phyloP scores from a whole-genome alignment of 257 asterid genomes.

The Solanum lycopersicoides region DNA sequence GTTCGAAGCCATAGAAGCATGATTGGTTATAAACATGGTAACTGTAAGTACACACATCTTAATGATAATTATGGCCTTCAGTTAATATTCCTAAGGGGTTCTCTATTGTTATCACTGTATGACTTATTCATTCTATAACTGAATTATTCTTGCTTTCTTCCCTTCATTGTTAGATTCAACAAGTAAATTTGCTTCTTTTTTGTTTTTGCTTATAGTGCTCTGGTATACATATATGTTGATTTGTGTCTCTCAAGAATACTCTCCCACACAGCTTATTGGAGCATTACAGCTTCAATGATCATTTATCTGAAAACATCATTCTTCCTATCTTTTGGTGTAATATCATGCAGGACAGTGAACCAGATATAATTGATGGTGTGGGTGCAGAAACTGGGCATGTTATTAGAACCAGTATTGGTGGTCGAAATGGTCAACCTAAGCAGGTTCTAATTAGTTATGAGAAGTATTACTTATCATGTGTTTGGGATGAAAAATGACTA shows the following conservation, averaged over 20 bases:
- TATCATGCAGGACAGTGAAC: constrained; percentile 83
- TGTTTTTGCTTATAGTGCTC: neutral
- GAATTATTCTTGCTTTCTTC: neutral
- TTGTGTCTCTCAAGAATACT: neutral
- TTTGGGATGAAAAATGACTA: constrained; percentile 4
- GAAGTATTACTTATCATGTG: constrained; percentile 9
- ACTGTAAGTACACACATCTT: neutral
- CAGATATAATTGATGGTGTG: constrained; percentile 85
- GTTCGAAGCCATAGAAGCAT: neutral
- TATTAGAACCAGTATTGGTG: constrained; percentile 75
- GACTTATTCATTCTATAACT: neutral
- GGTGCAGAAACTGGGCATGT: constrained; percentile 96
- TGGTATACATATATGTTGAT: neutral
- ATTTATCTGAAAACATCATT: constrained; percentile 1
- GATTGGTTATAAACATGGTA: neutral
- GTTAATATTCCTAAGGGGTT: neutral
- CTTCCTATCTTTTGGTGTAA: neutral
- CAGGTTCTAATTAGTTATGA: constrained; percentile 40
- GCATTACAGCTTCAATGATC: neutral
- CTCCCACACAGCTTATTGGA: neutral
- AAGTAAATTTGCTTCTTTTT: neutral
- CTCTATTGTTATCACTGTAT: neutral
- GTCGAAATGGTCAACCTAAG: constrained; percentile 88
- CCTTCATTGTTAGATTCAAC: neutral
- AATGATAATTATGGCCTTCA: neutral